A percentile compares a stretch with the other conserved stretches of the same genome.
These are phyloP conservation scores for Aspergillus biplanus DNA, from an alignment of 495 filamentous ascomycete genomes.

Conservation along the genomic window DNA sequence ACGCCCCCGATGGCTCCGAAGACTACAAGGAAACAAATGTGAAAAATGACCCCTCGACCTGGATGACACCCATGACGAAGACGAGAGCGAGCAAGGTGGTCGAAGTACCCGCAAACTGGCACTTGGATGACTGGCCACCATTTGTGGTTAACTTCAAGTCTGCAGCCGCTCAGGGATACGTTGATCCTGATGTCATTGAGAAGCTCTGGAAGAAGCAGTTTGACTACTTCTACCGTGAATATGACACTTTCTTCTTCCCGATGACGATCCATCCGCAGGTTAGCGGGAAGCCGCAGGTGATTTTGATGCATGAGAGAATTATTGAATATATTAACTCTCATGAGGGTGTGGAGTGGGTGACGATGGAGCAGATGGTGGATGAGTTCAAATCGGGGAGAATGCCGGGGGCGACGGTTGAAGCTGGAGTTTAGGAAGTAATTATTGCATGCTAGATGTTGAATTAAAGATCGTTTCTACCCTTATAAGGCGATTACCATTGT, in stretches of 20 bases:
- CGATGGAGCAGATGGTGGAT: slow-evolving; percentile 32
- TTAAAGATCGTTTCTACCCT: not conserved
- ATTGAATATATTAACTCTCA: slow-evolving; percentile 53
- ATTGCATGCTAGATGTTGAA: not conserved
- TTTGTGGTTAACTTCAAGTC: slow-evolving; percentile 24
- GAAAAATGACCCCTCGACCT: slow-evolving; percentile 49
- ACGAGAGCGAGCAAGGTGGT: slow-evolving; percentile 42
- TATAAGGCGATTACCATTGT: not conserved
- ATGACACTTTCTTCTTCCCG: slow-evolving; percentile 63
- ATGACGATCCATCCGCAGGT: slow-evolving; percentile 63
- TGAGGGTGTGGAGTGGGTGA: slow-evolving; percentile 52
- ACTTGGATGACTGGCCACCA: slow-evolving; percentile 61
- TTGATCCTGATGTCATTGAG: slow-evolving; percentile 58
- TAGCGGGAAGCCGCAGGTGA: slow-evolving; percentile 64
- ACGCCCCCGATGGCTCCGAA: slow-evolving; percentile 51
- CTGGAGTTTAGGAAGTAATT: slow-evolving; percentile 28
- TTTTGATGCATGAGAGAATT: slow-evolving; percentile 61
- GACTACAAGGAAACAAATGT: slow-evolving; percentile 53
- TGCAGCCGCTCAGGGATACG: slow-evolving; percentile 50
- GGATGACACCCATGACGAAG: slow-evolving; percentile 59
- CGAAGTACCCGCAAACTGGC: slow-evolving; percentile 59
- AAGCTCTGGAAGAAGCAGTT: slow-evolving; percentile 63
- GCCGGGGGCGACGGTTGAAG: not conserved
- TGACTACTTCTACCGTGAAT: slow-evolving; percentile 63
- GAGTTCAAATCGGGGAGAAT: slow-evolving; percentile 26